phyloP scores from a whole-genome alignment of 75 land plant genomes.

The Selaginella moellendorffii region DNA sequence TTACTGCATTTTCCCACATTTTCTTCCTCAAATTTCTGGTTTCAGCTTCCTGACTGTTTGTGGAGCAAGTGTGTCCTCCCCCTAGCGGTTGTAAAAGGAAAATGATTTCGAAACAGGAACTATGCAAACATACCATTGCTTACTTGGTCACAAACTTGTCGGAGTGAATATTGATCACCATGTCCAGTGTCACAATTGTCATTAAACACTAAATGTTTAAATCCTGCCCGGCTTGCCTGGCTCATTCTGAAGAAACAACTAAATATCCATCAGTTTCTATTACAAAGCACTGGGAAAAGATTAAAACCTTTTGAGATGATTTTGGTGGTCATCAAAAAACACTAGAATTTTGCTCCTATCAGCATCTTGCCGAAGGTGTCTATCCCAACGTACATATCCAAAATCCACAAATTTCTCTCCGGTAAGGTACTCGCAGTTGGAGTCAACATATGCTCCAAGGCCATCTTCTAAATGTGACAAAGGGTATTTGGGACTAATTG shows the following conservation, averaged over 20 bases:
- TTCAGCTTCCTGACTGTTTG: conserved; percentile 56
- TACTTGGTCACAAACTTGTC: conserved; percentile 83
- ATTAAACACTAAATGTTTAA: conserved; percentile 64
- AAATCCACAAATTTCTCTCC: conserved; percentile 76
- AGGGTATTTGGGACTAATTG: conserved; percentile 70
- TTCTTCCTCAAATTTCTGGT: conserved; percentile 38
- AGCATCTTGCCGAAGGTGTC: conserved; percentile 42
- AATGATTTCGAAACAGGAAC: no score
- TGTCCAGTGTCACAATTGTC: conserved; percentile 93
- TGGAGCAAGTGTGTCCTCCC: conserved; percentile 75
- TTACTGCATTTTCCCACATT: conserved; percentile 76
- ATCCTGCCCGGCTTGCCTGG: conserved; percentile 69
- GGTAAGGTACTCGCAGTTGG: conserved; percentile 63
- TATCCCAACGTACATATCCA: conserved; percentile 49
- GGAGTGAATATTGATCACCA: conserved; percentile 85
- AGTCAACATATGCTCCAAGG: conserved; percentile 86
- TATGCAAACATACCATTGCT: conserved; percentile 77
- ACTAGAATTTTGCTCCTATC: conserved; percentile 55
- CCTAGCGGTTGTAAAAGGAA: no score
- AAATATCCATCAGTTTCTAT: not conserved
- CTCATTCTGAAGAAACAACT: conserved; percentile 38
- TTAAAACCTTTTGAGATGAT: conserved; percentile 81
- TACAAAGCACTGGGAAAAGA: no score
- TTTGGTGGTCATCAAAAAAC: conserved; percentile 92
- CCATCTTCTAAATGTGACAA: conserved; percentile 63